Base-by-base conservation (phyloP, 345 rosid genomes). In the Populus euphratica region DNA sequence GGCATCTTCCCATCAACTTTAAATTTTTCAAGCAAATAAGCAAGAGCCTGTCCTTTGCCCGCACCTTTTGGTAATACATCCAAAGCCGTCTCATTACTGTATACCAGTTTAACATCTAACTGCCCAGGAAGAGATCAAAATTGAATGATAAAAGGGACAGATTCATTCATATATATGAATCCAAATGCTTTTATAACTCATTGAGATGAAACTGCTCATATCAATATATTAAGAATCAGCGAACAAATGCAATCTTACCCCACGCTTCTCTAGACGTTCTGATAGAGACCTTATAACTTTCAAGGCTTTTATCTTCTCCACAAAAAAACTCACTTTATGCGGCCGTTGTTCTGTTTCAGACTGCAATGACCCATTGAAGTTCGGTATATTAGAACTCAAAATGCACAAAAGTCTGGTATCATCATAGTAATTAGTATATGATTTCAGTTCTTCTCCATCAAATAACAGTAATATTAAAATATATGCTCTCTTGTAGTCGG, bases 21-120 rank as follows among this genome's bases (percentile, higher is more conserved):
- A 12, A 95, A 90, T 83, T 95, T 92, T 83, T 87, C 83, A 25
- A 87, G 88, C 80, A 95, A 84, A 83, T 92, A 95, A 1, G 93
- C 92, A 74, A 93, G 96, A 61, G 98, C 99, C 80, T 95, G 96
- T 76, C 99, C 99, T 88, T 95, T 95, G 44, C 98, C 99, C 13
- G 97, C 98, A 88, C 94, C 92, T 88, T 91, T 91, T 68, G 97
- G 93, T 76, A 95, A 85, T 50, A 95, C 88, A 81, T 93, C 98
- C 83, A 93, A 85, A 82, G 92, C 99, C 83, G 86, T 91, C 50
- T 94, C 99, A 64, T 94, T 94, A 82, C 97, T 92, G 80, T 95
- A 95, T 66, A 95, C 92, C 31, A 95, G 87, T 80, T 95, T 95
- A 72, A 91, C 94, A 86, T 91, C 93, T 90, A 95, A 83, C 99